Conservation (phyloP, 345 rosid species). For the Anacardium occidentale region DNA sequence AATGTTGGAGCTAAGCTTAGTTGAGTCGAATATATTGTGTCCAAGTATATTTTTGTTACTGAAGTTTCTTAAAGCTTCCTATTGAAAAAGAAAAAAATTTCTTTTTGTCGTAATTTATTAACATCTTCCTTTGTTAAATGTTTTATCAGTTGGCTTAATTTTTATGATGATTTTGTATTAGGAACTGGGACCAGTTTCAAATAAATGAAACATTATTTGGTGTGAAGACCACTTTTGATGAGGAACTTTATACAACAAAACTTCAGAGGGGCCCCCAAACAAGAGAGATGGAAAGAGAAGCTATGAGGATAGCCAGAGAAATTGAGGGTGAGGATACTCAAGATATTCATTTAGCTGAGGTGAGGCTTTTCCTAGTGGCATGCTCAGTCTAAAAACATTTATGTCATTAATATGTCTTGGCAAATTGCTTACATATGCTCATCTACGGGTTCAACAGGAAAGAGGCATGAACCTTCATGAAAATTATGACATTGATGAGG, state of each 20-base stretch:
- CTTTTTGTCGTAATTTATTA: slow-evolving; percentile 1
- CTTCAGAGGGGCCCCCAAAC: slow-evolving; percentile 64
- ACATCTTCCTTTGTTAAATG: not conserved
- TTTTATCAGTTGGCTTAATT: not conserved
- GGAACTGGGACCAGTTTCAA: slow-evolving; percentile 92
- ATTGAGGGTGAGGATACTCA: slow-evolving; percentile 82
- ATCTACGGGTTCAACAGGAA: slow-evolving; percentile 57
- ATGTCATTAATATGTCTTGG: slow-evolving; percentile 1
- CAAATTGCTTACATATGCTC: slow-evolving; percentile 12
- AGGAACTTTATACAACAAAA: slow-evolving; percentile 88
- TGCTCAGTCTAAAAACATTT: slow-evolving; percentile 12
- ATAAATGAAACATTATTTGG: slow-evolving; percentile 75
- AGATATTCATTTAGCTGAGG: slow-evolving; percentile 96
- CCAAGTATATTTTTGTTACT: not conserved
- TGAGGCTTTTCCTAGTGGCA: slow-evolving; percentile 27
- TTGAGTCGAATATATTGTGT: not conserved
- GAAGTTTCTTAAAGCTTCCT: not conserved
- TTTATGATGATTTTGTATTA: slow-evolving; percentile 21
- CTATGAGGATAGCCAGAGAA: slow-evolving; percentile 83
- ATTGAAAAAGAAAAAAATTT: not conserved
- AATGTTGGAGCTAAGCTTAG: not conserved
- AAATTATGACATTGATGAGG: slow-evolving; percentile 68
- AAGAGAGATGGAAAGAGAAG: slow-evolving; percentile 72
- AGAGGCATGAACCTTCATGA: slow-evolving; percentile 66
- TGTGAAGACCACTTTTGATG: slow-evolving; percentile 79